Evolutionary conservation across 106 monocot genomes (phyloP).

Genomic region (Platanthera zijinensis): DNA sequence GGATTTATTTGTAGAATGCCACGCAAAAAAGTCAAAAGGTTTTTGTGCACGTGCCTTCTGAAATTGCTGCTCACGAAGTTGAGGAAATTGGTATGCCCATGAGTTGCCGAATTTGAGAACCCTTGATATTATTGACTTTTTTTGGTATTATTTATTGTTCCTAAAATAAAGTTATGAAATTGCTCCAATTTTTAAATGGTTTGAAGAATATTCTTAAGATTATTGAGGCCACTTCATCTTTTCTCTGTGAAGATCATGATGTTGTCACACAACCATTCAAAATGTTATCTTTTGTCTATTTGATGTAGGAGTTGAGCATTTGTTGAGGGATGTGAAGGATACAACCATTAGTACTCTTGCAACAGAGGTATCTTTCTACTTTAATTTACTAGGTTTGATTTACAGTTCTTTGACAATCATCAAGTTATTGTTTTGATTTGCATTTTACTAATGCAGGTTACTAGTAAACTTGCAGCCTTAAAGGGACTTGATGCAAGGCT

Average conservation of each 20-base stretch:
- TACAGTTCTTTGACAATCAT: not conserved
- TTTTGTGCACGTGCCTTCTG: conserved; percentile 95
- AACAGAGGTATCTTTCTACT: conserved; percentile 57
- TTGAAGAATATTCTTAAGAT: not conserved
- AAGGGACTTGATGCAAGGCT: conserved; percentile 95
- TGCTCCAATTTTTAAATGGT: not conserved
- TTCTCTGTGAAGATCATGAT: not conserved
- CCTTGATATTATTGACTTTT: not conserved
- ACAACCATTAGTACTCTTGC: conserved; percentile 98
- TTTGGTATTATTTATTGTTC: not conserved
- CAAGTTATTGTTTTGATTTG: not conserved
- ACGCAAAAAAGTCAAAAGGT: conserved; percentile 98
- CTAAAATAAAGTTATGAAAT: not conserved
- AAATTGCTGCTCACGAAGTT: conserved; percentile 99
- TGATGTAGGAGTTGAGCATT: conserved; percentile 82
- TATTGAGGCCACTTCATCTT: not conserved
- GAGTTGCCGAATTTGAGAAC: not conserved
- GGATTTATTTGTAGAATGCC: conserved; percentile 59
- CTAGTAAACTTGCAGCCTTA: conserved; percentile 83
- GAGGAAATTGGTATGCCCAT: conserved; percentile 84
- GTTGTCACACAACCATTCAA: not conserved
- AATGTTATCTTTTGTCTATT: not conserved
- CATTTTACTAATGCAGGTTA: conserved; percentile 40
- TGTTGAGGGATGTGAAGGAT: conserved; percentile 96
- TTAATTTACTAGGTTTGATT: not conserved